Base-by-base conservation (phyloP, 306 rosid genomes). In the Cucumis cinereus region DNA sequence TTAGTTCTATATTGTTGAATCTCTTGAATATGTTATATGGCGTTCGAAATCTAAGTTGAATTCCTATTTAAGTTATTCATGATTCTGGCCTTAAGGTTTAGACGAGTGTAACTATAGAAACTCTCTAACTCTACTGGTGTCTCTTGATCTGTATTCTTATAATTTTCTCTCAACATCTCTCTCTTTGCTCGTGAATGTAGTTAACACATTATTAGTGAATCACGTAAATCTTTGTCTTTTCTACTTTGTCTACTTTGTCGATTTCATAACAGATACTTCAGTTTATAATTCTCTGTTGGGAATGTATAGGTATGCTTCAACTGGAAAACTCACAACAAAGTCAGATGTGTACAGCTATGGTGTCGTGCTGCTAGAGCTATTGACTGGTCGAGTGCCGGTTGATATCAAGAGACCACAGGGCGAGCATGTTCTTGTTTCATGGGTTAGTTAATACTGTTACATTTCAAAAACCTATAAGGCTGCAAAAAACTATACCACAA, bases 281-380 rank as follows among this genome's bases (percentile, higher is more conserved):
- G 5, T 16, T 19, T 7, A 40, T 22, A 43, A 43, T 22, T 22
- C 16, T 8, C 75, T 14, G 54, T 14, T 45, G 75, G 74, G 36
- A 70, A 59, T 67, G 47, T 78, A 82, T 50, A 95, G 99, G 91
- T 95, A 95, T 74, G 98, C 89, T 49, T 89, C 97, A 49, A 87
- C 96, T 0, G 96, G 99, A 24, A 90, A 89, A 85, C 96, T 92
- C 3, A 92, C 99, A 8, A 90, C 99, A 61, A 95, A 90, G 82
- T 92, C 96, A 57, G 99, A 95, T 70, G 98, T 95, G 12, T 95
- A 88, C 82, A 92, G 93, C 89, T 95, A 87, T 15, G 99, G 99
- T 0, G 97, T 95, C 68, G 98, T 95, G 72, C 98, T 95, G 79
- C 81, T 95, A 4, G 99, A 92, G 89, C 82, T 95, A 63, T 81